phyloP scores from a whole-genome alignment of 257 asterid genomes.

The Ehretia macrophylla region DNA sequence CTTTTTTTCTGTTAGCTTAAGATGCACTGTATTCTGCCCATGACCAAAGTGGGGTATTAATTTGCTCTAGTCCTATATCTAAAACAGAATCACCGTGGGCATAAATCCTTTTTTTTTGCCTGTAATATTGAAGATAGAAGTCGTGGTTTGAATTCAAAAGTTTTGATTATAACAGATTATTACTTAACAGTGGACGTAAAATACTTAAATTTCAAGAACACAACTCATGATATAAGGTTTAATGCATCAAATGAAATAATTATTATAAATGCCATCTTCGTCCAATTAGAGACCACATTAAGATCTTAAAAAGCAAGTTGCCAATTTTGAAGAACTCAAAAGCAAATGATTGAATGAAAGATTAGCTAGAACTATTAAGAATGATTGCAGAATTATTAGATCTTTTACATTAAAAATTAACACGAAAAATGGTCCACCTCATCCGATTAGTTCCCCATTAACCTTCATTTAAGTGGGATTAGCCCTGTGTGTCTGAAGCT shows the following conservation, averaged over 20 bases:
- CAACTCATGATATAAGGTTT: slow-evolving; percentile 6
- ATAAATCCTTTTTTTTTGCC: too few relatives aligned
- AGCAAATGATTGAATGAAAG: slow-evolving; percentile 9
- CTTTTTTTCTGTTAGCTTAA: slow-evolving; percentile 16
- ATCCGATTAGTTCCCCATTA: neutral
- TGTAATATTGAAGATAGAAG: too few relatives aligned
- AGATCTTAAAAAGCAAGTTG: slow-evolving; percentile 6
- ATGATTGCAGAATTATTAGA: slow-evolving; percentile 19
- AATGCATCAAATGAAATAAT: slow-evolving; percentile 10
- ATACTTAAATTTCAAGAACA: neutral
- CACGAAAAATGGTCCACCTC: neutral
- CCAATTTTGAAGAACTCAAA: slow-evolving; percentile 4
- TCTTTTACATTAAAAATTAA: neutral
- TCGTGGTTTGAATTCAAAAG: too few relatives aligned
- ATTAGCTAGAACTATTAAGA: slow-evolving; percentile 2
- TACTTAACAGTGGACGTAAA: too few relatives aligned
- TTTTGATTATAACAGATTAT: too few relatives aligned
- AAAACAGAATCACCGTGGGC: too few relatives aligned
- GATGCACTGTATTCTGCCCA: slow-evolving; percentile 14
- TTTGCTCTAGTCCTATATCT: neutral
- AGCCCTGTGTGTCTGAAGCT: neutral
- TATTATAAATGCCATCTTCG: neutral
- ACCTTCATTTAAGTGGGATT: neutral
- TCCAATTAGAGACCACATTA: too few relatives aligned
- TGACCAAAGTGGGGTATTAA: neutral